phyloP scores from a whole-genome alignment of 352 stramenopile species.

The Phytophthora melonis region DNA sequence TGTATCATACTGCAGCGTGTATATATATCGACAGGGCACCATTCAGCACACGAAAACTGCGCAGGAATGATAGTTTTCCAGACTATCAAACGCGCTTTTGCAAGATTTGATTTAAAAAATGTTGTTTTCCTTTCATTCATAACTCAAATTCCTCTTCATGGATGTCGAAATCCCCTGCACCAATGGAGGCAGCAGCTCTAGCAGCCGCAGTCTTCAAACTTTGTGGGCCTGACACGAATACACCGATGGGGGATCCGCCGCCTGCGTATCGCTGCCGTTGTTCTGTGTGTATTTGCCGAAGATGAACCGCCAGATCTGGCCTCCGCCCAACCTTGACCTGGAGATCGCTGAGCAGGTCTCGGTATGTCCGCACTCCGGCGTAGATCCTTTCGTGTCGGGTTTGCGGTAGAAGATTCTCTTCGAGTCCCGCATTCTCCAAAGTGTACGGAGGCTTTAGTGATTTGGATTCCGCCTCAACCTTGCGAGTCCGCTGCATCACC shows the following conservation, averaged over 20 bases:
- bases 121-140: conserved; percentile 11
- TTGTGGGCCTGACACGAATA: conserved; percentile 47
- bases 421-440: conserved; percentile 11
- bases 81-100: no score
- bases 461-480: background rate
- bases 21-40: no score
- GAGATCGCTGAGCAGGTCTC: conserved; percentile 23
- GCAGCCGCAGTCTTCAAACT: conserved; percentile 38
- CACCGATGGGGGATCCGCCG: conserved; percentile 21
- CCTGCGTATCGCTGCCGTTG: conserved; percentile 5
- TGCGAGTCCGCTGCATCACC: conserved; percentile 8
- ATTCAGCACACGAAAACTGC: no score
- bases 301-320: conserved; percentile 24
- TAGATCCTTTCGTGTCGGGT: background rate
- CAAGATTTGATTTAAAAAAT: background rate
- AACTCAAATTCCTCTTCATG: conserved; percentile 44
- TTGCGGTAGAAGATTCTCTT: conserved; percentile 14
- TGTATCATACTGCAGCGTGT: no score
- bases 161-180: conserved; percentile 30
- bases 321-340: conserved; percentile 12
- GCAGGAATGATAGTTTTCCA: no score
- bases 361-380: conserved; percentile 17
- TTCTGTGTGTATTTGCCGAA: conserved; percentile 4
- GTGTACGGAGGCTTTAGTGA: background rate
- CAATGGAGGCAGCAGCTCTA: conserved; percentile 15